phyloP scores from a whole-genome alignment of 2,329 filamentous ascomycete species.

The Xylariaceae sp. region DNA sequence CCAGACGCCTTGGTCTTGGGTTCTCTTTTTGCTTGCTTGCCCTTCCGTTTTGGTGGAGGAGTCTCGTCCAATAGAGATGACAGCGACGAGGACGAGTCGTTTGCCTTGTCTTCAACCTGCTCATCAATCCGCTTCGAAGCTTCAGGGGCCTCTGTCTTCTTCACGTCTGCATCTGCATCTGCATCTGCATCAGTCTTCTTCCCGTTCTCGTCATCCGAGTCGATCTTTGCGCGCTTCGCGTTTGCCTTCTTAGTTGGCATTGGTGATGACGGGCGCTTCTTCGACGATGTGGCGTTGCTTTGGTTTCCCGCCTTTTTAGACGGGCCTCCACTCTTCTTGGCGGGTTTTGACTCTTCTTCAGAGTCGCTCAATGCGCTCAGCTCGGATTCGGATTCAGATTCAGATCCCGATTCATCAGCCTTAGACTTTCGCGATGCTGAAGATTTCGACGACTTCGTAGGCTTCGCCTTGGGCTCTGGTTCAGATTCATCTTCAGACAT shows the following conservation, averaged over 20 bases:
- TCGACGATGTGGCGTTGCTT: slow-evolving; percentile 26
- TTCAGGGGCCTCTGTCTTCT: slow-evolving; percentile 4
- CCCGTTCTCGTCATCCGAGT: slow-evolving; percentile 28
- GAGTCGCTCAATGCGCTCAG: slow-evolving; percentile 19
- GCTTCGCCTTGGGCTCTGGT: slow-evolving; percentile 15
- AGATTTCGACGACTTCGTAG: slow-evolving; percentile 10
- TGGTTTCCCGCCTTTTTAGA: slow-evolving; percentile 29
- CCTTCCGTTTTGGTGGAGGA: slow-evolving; percentile 51
- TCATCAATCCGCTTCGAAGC: slow-evolving; percentile 36
- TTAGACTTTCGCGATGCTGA: slow-evolving; percentile 14
- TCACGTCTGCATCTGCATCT: slow-evolving; percentile 1
- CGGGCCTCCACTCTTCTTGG: slow-evolving; percentile 23
- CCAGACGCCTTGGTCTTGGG: slow-evolving; percentile 34
- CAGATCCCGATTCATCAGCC: neutral
- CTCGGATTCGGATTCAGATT: slow-evolving; percentile 15
- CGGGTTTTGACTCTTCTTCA: slow-evolving; percentile 27
- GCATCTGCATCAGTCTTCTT: slow-evolving; percentile 7
- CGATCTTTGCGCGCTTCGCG: slow-evolving; percentile 24
- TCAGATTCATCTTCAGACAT: slow-evolving; percentile 24
- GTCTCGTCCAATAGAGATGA: slow-evolving; percentile 75
- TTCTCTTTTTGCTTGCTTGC: slow-evolving; percentile 30
- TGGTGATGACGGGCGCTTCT: slow-evolving; percentile 26
- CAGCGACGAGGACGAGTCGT: slow-evolving; percentile 45
- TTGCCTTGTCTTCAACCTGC: slow-evolving; percentile 25
- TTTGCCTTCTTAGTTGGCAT: slow-evolving; percentile 20